phyloP scores from a whole-genome alignment of 2,329 filamentous ascomycete species.

The Chaetomiaceae sp. region DNA sequence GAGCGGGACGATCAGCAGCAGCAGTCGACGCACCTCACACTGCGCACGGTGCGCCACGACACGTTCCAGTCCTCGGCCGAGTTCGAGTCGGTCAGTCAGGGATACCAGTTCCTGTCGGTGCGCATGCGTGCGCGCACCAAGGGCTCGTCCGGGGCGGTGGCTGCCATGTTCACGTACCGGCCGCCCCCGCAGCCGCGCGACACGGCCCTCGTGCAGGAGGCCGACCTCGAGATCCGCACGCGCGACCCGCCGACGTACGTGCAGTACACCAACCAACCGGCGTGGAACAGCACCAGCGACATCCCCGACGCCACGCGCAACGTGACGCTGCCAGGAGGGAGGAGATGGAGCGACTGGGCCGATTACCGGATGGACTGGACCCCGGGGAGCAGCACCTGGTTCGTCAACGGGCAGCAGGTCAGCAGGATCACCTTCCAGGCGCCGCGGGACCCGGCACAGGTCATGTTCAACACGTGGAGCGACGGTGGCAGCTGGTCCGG shows the following conservation, averaged over 20 bases:
- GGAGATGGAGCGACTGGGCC: conserved; percentile 45
- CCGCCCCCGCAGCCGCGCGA: conserved; percentile 23
- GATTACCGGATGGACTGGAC: conserved; percentile 50
- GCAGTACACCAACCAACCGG: conserved; percentile 50
- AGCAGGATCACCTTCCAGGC: conserved; percentile 45
- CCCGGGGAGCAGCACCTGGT: conserved; percentile 43
- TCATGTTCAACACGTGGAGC: conserved; percentile 50
- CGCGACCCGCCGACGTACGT: conserved; percentile 33
- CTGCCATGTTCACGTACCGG: conserved; percentile 34
- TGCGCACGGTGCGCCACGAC: conserved; percentile 32
- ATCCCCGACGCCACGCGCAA: conserved; percentile 39
- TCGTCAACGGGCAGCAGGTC: conserved; percentile 41
- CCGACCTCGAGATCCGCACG: conserved; percentile 39
- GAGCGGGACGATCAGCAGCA: conserved; percentile 28
- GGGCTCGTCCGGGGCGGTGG: conserved; percentile 30
- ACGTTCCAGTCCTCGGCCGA: conserved; percentile 30
- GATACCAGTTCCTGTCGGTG: conserved; percentile 30
- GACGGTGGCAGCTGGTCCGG: conserved; percentile 49
- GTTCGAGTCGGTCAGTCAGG: conserved; percentile 28
- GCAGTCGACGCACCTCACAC: conserved; percentile 28
- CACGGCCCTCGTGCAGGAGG: conserved; percentile 23
- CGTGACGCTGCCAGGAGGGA: conserved; percentile 33
- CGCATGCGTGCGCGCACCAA: conserved; percentile 32
- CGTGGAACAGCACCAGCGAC: conserved; percentile 38
- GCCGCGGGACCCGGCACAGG: conserved; percentile 40